A percentile compares a stretch with the other conserved stretches of the same genome.
These are phyloP conservation scores for Dendrobium chrysotoxum DNA, from an alignment of 106 monocot genomes.

Conservation along the genomic window DNA sequence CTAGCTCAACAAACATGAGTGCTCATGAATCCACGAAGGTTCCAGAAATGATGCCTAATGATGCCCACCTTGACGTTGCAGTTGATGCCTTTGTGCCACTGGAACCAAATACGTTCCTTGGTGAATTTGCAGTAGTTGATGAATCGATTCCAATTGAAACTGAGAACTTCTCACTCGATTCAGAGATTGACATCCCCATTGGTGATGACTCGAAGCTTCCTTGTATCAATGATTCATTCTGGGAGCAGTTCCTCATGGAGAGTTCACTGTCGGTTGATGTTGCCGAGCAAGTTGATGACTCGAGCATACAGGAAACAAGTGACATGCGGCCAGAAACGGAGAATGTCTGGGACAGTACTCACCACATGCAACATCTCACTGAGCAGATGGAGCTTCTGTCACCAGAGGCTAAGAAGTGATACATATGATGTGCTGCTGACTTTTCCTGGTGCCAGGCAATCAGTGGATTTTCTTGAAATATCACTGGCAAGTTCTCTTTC, in stretches of 20 bases:
- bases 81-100: no score
- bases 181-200: conserved; percentile 26
- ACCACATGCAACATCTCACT: conserved; percentile 52
- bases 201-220: conserved; percentile 40
- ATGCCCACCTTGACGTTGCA: neutral
- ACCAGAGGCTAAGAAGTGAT: conserved; percentile 16
- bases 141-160: conserved; percentile 12
- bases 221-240: conserved; percentile 65
- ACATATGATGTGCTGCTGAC: no score
- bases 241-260: conserved; percentile 67
- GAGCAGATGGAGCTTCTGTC: conserved; percentile 76
- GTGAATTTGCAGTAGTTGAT: neutral
- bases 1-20: neutral
- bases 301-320: conserved; percentile 18
- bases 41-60: neutral
- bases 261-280: conserved; percentile 33
- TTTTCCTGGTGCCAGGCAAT: neutral
- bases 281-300: conserved; percentile 43
- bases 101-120: neutral
- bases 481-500: neutral
- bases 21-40: neutral
- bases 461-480: neutral
- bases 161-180: conserved; percentile 26
- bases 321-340: conserved; percentile 15
- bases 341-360: conserved; percentile 23